These are phyloP conservation scores for Quercus lobata DNA, from an alignment of 331 rosid species.

Conservation along the genomic window DNA sequence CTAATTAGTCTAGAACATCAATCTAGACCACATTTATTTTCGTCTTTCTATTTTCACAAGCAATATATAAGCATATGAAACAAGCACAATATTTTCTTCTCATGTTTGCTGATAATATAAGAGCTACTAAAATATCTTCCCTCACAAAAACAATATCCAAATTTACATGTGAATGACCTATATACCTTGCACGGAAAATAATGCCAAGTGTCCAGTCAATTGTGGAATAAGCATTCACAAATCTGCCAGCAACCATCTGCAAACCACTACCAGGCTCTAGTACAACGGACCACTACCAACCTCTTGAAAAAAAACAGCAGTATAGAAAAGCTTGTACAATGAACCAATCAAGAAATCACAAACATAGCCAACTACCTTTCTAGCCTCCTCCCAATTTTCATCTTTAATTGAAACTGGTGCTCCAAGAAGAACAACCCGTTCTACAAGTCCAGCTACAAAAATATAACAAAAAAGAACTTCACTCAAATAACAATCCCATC, in stretches of 20 bases:
- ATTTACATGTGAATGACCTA: conserved; percentile 17
- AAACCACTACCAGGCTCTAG: neutral
- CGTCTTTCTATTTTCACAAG: too few relatives aligned
- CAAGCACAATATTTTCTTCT: neutral
- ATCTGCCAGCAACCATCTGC: conserved; percentile 75
- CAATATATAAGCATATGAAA: neutral
- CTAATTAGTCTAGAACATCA: too few relatives aligned
- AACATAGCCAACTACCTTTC: conserved; percentile 34
- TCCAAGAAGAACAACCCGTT: conserved; percentile 70
- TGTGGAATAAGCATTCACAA: conserved; percentile 56
- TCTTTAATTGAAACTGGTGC: conserved; percentile 58
- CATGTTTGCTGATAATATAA: neutral
- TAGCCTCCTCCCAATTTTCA: conserved; percentile 52
- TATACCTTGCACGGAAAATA: conserved; percentile 61
- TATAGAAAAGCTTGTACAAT: too few relatives aligned
- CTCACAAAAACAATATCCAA: neutral
- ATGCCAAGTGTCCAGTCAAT: conserved; percentile 67
- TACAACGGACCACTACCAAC: too few relatives aligned
- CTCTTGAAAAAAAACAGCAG: neutral
- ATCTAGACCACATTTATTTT: too few relatives aligned
- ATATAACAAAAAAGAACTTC: neutral
- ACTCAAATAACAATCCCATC: conserved; percentile 5
- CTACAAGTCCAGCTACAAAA: conserved; percentile 55
- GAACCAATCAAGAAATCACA: neutral
- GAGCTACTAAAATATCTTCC: conserved; percentile 9